Percentiles rank a stretch among this genome's conserved stretches.
Conservation (phyloP, 176 grass and related monocot genomes). For the Oryza rufipogon region DNA sequence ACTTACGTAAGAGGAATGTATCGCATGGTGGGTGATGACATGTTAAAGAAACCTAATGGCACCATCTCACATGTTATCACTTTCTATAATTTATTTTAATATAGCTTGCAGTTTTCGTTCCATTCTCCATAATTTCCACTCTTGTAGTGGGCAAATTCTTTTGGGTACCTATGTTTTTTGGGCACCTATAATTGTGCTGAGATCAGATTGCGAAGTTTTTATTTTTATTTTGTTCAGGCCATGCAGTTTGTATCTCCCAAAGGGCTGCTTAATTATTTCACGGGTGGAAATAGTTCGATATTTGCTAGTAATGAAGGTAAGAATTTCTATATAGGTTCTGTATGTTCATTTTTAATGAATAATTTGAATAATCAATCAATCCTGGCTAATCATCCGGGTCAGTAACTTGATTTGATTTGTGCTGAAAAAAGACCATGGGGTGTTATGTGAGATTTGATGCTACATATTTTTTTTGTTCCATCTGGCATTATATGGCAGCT, state of each 20-base stretch:
- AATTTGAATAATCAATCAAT: slow-evolving; percentile 29
- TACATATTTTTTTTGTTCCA: slow-evolving; percentile 5
- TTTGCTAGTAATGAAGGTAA: slow-evolving; percentile 71
- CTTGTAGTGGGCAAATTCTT: slow-evolving; percentile 11
- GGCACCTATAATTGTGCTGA: neutral
- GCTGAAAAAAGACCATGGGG: slow-evolving; percentile 34
- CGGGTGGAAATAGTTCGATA: slow-evolving; percentile 53
- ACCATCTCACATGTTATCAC: neutral
- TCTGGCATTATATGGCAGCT: neutral
- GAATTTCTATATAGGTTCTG: neutral
- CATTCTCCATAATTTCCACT: slow-evolving; percentile 9
- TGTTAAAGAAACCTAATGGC: slow-evolving; percentile 15
- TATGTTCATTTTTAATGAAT: slow-evolving; percentile 8
- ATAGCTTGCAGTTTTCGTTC: slow-evolving; percentile 19
- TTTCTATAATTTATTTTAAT: slow-evolving; percentile 36
- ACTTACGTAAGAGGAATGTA: neutral
- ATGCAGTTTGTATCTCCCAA: slow-evolving; percentile 94
- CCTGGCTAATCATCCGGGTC: neutral
- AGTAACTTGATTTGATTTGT: neutral
- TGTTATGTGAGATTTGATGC: slow-evolving; percentile 15
- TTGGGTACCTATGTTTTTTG: neutral
- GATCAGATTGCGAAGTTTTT: slow-evolving; percentile 6
- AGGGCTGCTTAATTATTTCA: slow-evolving; percentile 86
- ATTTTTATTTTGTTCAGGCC: slow-evolving; percentile 57
- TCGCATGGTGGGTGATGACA: slow-evolving; percentile 1